phyloP scores from a whole-genome alignment of 768 basidiomycete genomes.

The Calocybe indica region DNA sequence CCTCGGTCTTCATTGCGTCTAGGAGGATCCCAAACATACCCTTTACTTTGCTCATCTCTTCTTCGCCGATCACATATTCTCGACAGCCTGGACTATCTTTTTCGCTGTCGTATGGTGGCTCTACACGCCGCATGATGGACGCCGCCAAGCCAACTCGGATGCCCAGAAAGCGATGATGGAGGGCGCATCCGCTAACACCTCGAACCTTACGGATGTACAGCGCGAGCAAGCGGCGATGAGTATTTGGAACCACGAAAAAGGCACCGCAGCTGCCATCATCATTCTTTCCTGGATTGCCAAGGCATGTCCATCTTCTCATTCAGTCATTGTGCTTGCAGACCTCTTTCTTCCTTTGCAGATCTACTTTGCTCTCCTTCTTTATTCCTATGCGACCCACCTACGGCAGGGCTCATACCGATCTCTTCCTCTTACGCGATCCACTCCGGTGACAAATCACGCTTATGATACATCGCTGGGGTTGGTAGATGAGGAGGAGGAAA shows the following conservation, averaged over 20 bases:
- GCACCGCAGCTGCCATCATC: slow-evolving; percentile 71
- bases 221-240: slow-evolving; percentile 66
- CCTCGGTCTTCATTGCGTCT: slow-evolving; percentile 13
- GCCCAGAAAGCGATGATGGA: slow-evolving; percentile 87
- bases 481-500: slow-evolving; percentile 51
- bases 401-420: slow-evolving; percentile 86
- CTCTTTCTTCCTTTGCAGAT: slow-evolving; percentile 42
- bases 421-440: slow-evolving; percentile 55
- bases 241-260: slow-evolving; percentile 90
- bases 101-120: slow-evolving; percentile 91
- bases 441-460: slow-evolving; percentile 25
- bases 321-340: not conserved
- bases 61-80: slow-evolving; percentile 86
- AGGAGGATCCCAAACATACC: slow-evolving; percentile 87
- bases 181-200: slow-evolving; percentile 41
- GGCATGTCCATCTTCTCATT: slow-evolving; percentile 33
- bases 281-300: slow-evolving; percentile 83
- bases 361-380: slow-evolving; percentile 85
- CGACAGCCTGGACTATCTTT: slow-evolving; percentile 87
- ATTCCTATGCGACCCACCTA: slow-evolving; percentile 91
- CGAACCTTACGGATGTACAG: slow-evolving; percentile 57
- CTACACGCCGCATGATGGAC: slow-evolving; percentile 89
- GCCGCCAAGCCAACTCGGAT: slow-evolving; percentile 68
- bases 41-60: slow-evolving; percentile 91
- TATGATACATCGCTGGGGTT: slow-evolving; percentile 32